These are phyloP conservation scores for Aspergillus intermedius DNA, from an alignment of 2,329 filamentous ascomycete genomes.

Conservation along the genomic window DNA sequence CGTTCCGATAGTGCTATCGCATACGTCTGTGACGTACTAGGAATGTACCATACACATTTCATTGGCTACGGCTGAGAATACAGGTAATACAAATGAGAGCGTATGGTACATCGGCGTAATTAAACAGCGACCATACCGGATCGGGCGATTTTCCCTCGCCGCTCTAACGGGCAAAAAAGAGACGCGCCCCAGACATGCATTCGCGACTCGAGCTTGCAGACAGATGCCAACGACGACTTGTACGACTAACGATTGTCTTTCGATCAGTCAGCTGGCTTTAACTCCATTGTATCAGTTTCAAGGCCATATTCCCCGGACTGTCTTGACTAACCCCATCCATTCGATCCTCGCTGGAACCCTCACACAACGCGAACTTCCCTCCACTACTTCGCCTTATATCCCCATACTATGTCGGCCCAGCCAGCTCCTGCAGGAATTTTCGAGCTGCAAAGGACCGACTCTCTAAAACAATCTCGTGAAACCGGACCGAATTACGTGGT, in stretches of 20 bases:
- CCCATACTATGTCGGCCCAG: conserved; percentile 21
- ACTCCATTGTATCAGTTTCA: too few relatives aligned
- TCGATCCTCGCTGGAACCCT: not conserved
- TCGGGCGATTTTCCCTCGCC: conserved; percentile 6
- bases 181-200: not conserved
- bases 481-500: conserved; percentile 11
- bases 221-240: not conserved
- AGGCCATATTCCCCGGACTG: too few relatives aligned
- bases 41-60: not conserved
- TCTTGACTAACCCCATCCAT: not conserved
- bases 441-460: conserved; percentile 16
- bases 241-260: not conserved
- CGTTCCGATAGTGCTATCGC: too few relatives aligned
- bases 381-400: not conserved
- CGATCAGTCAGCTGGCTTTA: not conserved
- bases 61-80: not conserved
- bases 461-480: conserved; percentile 8
- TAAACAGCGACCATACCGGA: conserved; percentile 8
- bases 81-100: not conserved
- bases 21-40: not conserved
- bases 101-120: conserved; percentile 2
- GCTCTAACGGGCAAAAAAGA: not conserved
- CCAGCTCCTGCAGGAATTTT: conserved; percentile 19
- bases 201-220: not conserved
- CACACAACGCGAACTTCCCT: not conserved